Percentiles rank a stretch among this genome's conserved stretches.
These are phyloP conservation scores for Clavispora vitiphila DNA, from an alignment of 805 yeast species.

Conservation along the genomic window DNA sequence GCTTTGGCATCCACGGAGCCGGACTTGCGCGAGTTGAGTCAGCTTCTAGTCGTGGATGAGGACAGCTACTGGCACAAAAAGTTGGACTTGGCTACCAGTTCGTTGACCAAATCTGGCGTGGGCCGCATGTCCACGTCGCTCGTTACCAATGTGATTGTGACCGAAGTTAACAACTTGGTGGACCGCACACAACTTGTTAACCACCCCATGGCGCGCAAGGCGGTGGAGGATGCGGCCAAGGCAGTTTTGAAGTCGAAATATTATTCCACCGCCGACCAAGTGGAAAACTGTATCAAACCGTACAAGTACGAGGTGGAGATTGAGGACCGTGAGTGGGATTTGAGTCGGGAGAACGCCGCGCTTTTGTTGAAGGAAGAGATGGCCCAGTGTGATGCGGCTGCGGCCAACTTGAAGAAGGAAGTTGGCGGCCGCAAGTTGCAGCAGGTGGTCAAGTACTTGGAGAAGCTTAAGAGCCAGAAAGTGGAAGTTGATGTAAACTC, in stretches of 20 bases:
- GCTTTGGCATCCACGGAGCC: conserved; percentile 34
- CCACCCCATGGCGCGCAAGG: conserved; percentile 81
- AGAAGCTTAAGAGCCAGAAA: conserved; percentile 39
- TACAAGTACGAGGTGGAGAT: conserved; percentile 95
- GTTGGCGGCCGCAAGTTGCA: conserved; percentile 81
- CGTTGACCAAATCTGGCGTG: conserved; percentile 86
- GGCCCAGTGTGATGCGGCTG: conserved; percentile 70
- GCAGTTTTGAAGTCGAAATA: conserved; percentile 72
- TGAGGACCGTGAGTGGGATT: conserved; percentile 90
- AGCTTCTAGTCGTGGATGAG: conserved; percentile 45
- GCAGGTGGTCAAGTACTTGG: conserved; percentile 75
- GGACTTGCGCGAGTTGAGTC: conserved; percentile 50
- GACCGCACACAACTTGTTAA: conserved; percentile 70
- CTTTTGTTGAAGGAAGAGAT: conserved; percentile 76
- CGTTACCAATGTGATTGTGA: conserved; percentile 71
- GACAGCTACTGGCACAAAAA: conserved; percentile 85
- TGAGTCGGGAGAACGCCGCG: conserved; percentile 74
- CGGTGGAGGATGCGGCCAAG: conserved; percentile 80
- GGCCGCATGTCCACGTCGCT: conserved; percentile 85
- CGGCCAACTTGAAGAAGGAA: conserved; percentile 52
- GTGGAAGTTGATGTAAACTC: conserved; percentile 34
- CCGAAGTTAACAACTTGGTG: conserved; percentile 71
- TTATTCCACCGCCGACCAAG: conserved; percentile 95
- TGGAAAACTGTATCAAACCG: conserved; percentile 96
- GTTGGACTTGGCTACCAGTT: conserved; percentile 76